Base-by-base conservation (phyloP, 441 rosid species). In the Euphorbia corollata region DNA sequence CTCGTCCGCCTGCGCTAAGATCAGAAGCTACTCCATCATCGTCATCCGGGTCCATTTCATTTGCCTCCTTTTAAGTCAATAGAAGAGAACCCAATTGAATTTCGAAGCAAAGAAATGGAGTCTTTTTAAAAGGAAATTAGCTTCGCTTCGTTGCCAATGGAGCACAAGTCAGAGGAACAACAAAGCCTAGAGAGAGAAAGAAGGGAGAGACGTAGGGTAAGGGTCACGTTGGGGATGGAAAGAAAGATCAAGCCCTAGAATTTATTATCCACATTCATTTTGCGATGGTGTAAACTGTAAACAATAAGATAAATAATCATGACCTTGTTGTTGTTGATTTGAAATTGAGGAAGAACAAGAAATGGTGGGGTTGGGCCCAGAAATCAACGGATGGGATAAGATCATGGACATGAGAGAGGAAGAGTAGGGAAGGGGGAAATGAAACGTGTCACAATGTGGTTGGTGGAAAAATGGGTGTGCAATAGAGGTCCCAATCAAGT, bases 21-120 rank as follows among this genome's bases (percentile, higher is more conserved):
- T 82, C 82, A 57, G 86, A 80, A 22, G 69, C 32, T 61, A 61
- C 84, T 20, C 71, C 81, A 3, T 73, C 79, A 22, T 79, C 79
- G 24, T 79, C 82, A 32, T 73, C 73, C 13, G 45, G 75, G 67
- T 74, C 79, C 78, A 71, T 67, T 18, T 63, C 65, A 5, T 18
- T 32, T 23, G 30, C 62, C 30, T 57, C 54, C 57, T 39, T 60
- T 57, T 8, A n/a, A 6, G 50, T 8, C 32, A 19, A 38, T 0
- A 2, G 47, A 19, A 63, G 36, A 20, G 16, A 39, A 24, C 22
- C 53, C 20, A 23, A 47, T 71, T 13, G 45, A 22, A 23, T 64
- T 38, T 47, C 4, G 32, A 16, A 27, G 7, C 13, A 5, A 6
- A n/a, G n/a, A 23, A 34, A 19, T 30, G 56, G 63, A 50, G 68